Base-by-base conservation (phyloP, 2,329 filamentous ascomycete genomes). In the Cladosporium colombiae region DNA sequence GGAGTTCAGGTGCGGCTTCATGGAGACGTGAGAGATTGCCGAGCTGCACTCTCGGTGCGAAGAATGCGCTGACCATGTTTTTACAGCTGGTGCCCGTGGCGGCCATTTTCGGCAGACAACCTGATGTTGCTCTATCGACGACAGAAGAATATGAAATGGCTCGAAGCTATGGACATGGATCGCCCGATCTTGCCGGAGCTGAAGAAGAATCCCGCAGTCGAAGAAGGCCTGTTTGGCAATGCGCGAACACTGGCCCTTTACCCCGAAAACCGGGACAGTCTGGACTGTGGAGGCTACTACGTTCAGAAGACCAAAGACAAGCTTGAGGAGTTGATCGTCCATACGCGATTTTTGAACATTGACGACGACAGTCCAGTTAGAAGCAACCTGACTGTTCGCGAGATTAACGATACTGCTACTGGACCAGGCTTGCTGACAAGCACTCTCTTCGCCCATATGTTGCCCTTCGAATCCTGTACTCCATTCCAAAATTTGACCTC, bases 101-200 rank as follows among this genome's bases (percentile, higher is more conserved):
- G 77, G 56, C 75, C 78, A 0, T 83, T 83, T 67, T 79, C 79
- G 5, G 76, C 78, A 21, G 82, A 83, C 49, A 84, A 83, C 64
- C 71, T 83, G 67, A 66, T 82, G 21, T 69, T 83, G 49, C 76
- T 84, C 11, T 82, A 82, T 71, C 78, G 77, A 68, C 82, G 80
- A 68, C 82, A 84, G 76, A 80, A 78, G 70, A 75, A 76, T 61
- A 78, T 84, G 77, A 80, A 80, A 66, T 82, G 80, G 78, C 73
- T 83, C 21, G 81, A 83, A 67, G 80, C 78, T 60, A 81, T 83
- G 68, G 76, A 80, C 25, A 73, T 83, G 14, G 81, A 83, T 66
- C 74, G 75, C n/a, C 70, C 78, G 44, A 75, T 81, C 14, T 67
- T 82, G 21, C 73, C 75, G 1, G 77, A 80, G 49, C 68, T 83